Percentiles rank a stretch among this genome's conserved stretches.
phyloP scores from a whole-genome alignment of 1,139 yeast genomes.

The Zygosaccharomyces pseudobailii region DNA sequence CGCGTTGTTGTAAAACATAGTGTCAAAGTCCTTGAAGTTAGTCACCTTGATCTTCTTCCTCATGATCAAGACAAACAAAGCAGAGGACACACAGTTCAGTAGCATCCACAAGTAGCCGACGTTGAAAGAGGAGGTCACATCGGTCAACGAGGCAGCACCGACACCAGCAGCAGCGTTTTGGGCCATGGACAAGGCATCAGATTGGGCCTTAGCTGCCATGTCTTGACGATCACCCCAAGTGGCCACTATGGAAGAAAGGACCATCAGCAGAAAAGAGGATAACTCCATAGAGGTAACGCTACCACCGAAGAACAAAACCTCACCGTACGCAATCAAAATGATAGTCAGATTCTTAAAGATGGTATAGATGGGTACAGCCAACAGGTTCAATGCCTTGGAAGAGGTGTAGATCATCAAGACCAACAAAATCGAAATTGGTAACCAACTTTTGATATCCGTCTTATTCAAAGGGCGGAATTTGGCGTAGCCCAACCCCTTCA shows the following conservation, averaged over 20 bases:
- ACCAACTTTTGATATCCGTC: slow-evolving; percentile 91
- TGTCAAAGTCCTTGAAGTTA: slow-evolving; percentile 95
- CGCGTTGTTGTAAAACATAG: slow-evolving; percentile 96
- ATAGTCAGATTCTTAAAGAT: slow-evolving; percentile 96
- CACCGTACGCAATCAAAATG: slow-evolving; percentile 95
- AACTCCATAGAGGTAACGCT: slow-evolving; percentile 85
- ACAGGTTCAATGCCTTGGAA: slow-evolving; percentile 86
- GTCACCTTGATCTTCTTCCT: slow-evolving; percentile 96
- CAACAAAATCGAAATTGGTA: slow-evolving; percentile 84
- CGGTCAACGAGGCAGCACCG: slow-evolving; percentile 32
- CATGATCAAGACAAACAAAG: slow-evolving; percentile 89
- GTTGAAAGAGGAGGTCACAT: slow-evolving; percentile 49
- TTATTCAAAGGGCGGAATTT: slow-evolving; percentile 80
- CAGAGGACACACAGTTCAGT: slow-evolving; percentile 87
- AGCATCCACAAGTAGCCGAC: slow-evolving; percentile 97
- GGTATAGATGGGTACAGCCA: slow-evolving; percentile 93
- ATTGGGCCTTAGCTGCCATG: slow-evolving; percentile 24
- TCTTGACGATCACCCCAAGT: slow-evolving; percentile 76
- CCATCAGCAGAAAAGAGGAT: slow-evolving; percentile 85
- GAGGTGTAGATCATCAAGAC: slow-evolving; percentile 96
- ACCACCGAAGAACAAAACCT: slow-evolving; percentile 96
- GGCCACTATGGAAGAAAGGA: slow-evolving; percentile 86
- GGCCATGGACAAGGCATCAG: slow-evolving; percentile 19
- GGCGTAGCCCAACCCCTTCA: slow-evolving; percentile 71
- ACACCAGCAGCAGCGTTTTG: slow-evolving; percentile 8